A percentile compares a stretch with the other conserved stretches of the same genome.
phyloP scores from a whole-genome alignment of 768 basidiomycete genomes.

The Sistotremastrum suecicum region DNA sequence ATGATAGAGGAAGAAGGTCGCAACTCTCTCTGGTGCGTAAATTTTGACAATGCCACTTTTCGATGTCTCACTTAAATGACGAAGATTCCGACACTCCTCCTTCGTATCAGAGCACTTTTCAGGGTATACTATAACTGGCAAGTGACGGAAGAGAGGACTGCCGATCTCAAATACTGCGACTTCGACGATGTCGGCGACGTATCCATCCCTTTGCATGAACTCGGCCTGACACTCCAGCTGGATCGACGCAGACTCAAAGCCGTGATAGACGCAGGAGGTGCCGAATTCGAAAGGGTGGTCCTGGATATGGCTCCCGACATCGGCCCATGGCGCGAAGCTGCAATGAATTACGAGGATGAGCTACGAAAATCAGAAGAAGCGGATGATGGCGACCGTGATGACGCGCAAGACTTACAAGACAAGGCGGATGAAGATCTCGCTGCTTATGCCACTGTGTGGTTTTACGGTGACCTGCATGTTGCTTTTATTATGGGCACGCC shows the following conservation, averaged over 20 bases:
- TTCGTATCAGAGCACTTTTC: constrained; percentile 14
- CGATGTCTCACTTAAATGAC: too few species aligned
- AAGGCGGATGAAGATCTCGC: constrained; percentile 11
- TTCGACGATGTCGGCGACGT: constrained; percentile 12
- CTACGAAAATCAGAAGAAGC: constrained; percentile 14
- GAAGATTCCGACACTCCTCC: constrained; percentile 12
- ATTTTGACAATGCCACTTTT: too few species aligned
- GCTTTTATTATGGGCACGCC: constrained; percentile 12
- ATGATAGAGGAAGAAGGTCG: too few species aligned
- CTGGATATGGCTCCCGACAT: constrained; percentile 17
- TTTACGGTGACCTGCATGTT: constrained; percentile 14
- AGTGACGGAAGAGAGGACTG: constrained; percentile 6
- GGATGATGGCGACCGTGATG: constrained; percentile 12
- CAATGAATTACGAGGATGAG: constrained; percentile 4
- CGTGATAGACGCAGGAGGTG: constrained; percentile 6
- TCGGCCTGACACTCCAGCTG: constrained; percentile 15
- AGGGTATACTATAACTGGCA: constrained; percentile 14
- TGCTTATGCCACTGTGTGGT: constrained; percentile 13
- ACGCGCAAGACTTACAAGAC: constrained; percentile 8
- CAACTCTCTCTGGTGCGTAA: too few species aligned
- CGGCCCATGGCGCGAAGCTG: constrained; percentile 12
- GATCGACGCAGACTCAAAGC: constrained; percentile 12
- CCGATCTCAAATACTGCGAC: constrained; percentile 16
- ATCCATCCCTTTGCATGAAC: constrained; percentile 13
- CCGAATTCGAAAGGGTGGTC: constrained; percentile 13